Base-by-base conservation (phyloP, 352 stramenopile species). In the Globisporangium middletonii region DNA sequence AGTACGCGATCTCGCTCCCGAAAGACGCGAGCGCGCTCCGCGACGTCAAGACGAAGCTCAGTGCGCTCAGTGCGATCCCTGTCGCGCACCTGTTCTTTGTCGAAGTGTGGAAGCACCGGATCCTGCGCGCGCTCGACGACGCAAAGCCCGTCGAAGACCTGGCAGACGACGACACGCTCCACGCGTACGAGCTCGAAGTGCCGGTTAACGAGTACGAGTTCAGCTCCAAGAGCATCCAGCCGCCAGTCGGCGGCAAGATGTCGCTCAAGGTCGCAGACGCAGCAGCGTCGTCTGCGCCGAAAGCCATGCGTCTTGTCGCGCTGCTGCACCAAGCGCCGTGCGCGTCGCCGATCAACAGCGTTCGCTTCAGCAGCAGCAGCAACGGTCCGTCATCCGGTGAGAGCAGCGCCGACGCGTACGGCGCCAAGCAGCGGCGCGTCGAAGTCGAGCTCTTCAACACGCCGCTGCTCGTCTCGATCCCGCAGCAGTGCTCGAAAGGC, bases 181-280 rank as follows among this genome's bases (percentile, higher is more conserved):
- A 96, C 51, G 88, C 89, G 1, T 98, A 95, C 64, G 81, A 98
- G 62, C 66, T 98, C 13, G 87, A 96, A 35, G 45, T 78, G 27
- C 71, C 80, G 0, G 59, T 93, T 28, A 69, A 51, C 3, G 74
- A 85, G 18, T 89, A 92, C 50, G 68, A 83, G 1, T 83, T 89
- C 27, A 81, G 79, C 26, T 92, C 81, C n/a, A 63, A 67, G 51
- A 77, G 71, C 13, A 68, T 94, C 18, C 65, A 73, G 12, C 73
- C 80, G 45, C 50, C 65, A 4, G 63, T 48, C 26, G 42, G 61
- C 38, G 61, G 68, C 44, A 50, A 60, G 54, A 69, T 67, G 68
- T 46, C 69, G 38, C 38, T 63, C 35, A 57, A 62, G 23, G 55
- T 62, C 26, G 37, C 19, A 11, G 6, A 19, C 15, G 23, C 26